Percentiles rank a stretch among this genome's conserved stretches.
These are phyloP conservation scores for Coffea eugenioides DNA, from an alignment of 257 asterid species.

Conservation along the genomic window DNA sequence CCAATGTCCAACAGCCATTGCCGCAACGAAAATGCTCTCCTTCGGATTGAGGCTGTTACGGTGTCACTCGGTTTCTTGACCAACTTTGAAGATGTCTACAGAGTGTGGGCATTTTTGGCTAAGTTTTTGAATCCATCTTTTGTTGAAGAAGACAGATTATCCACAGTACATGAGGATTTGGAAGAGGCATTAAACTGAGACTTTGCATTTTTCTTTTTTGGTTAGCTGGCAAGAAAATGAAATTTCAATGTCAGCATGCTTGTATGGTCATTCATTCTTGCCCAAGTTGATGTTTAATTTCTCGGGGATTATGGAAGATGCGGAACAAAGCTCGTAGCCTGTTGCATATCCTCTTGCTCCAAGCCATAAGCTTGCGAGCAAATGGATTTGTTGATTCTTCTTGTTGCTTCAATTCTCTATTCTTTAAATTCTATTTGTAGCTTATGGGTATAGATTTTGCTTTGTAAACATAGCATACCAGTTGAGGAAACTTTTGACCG, in stretches of 20 bases:
- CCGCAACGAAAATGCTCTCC: constrained; percentile 7
- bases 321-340: background rate
- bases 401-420: constrained; percentile 8
- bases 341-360: constrained; percentile 16
- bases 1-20: constrained; percentile 20
- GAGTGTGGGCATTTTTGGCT: constrained; percentile 38
- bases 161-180: constrained; percentile 23
- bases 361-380: background rate
- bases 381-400: constrained; percentile 11
- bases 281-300: background rate
- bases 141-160: constrained; percentile 16
- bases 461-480: background rate
- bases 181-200: constrained; percentile 13
- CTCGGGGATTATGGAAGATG: constrained; percentile 1
- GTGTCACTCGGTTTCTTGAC: constrained; percentile 38
- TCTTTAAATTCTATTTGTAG: constrained; percentile 13
- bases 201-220: background rate
- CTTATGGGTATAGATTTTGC: constrained; percentile 14
- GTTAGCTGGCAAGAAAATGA: background rate
- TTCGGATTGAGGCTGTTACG: constrained; percentile 33
- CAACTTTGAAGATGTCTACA: constrained; percentile 40
- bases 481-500: constrained; percentile 10
- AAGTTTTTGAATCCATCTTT: constrained; percentile 35
- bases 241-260: background rate
- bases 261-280: background rate